Evolutionary conservation across 305 asterid genomes (phyloP), one percentile per base, ranked within the genome.

Genomic region (Nicotiana rustica): DNA sequence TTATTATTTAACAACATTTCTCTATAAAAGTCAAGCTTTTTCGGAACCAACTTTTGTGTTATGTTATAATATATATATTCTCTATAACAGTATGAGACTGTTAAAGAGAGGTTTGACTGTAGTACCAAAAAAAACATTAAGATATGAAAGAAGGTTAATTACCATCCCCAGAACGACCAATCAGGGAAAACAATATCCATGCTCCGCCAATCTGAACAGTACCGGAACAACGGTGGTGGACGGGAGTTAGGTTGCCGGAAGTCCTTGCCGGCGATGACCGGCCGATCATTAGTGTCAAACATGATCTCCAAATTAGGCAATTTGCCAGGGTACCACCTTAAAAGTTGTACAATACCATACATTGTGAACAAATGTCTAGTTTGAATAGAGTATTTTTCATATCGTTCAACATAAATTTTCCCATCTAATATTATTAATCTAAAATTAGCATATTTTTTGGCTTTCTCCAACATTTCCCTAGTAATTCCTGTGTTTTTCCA

Each of bases 101-200:
- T 25, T 25, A 25, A 0, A 25, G 25, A 25, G 25, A 25, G 25
- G 25, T 25, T 25, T 25, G 25, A 25, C 25, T 25, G 25, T 4
- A 41, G 7, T 14, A 18, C 2, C 67, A 55, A 77, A 21, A 56
- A 77, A 49, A 49, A 29, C 7, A 8, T 21, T 13, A 21, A 33
- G 1, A 18, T 3, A 0, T 41, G 3, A 9, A 25, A 56, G 14
- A 67, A 25, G 6, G 19, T n/a, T 13, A 13, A 55, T 90, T 96
- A 94, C 98, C 99, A 94, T 41, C 99, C 99, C 99, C 99, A 96
- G 69, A 93, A 96, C 10, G 98, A 91, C 98, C 98, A 94, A 80
- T 94, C 98, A 0, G 99, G 99, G 83, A 94, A 94, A 83, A 92
- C 98, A 77, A 96, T 94, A 33, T 96, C 99, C 91, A 91, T 80